Evolutionary conservation across 2,329 filamentous ascomycete genomes (phyloP).

Genomic region (Cladosporium austrohemisphaericum): DNA sequence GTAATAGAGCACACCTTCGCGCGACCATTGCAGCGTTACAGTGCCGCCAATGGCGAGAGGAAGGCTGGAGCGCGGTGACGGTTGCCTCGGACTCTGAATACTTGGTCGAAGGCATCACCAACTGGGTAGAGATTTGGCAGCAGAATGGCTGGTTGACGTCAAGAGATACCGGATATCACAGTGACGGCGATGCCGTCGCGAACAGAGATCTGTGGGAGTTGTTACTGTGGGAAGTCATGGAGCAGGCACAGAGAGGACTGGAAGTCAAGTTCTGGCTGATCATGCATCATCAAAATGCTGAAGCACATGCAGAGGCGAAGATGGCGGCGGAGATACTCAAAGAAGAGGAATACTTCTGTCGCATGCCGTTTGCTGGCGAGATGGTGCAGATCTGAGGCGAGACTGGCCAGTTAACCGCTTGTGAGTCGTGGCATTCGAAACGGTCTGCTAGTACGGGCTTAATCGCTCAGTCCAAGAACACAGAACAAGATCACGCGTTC

Average conservation of each 20-base stretch:
- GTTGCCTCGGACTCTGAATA: not conserved
- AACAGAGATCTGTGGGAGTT: not conserved
- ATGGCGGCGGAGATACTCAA: not conserved
- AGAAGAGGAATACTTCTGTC: not conserved
- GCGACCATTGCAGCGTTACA: slow-evolving; percentile 1
- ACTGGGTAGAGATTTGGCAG: slow-evolving; percentile 3
- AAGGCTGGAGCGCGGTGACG: not conserved
- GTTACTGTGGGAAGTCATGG: not conserved
- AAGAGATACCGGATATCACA: not conserved
- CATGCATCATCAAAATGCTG: not conserved
- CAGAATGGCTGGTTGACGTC: slow-evolving; percentile 1
- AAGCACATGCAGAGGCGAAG: not conserved
- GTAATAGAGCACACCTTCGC: not conserved
- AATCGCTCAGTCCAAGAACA: no score
- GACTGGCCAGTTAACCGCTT: no score
- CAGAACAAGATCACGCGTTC: no score
- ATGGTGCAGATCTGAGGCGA: no score
- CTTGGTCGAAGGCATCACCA: not conserved
- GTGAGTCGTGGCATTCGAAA: no score
- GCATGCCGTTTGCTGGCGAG: not conserved
- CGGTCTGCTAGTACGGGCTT: no score
- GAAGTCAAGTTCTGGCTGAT: slow-evolving; percentile 7
- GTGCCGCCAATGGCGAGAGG: not conserved
- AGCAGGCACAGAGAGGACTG: not conserved
- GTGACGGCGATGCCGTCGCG: not conserved